Conservation (phyloP, 495 filamentous ascomycete species). For the Trichocladium uniseriatum region DNA sequence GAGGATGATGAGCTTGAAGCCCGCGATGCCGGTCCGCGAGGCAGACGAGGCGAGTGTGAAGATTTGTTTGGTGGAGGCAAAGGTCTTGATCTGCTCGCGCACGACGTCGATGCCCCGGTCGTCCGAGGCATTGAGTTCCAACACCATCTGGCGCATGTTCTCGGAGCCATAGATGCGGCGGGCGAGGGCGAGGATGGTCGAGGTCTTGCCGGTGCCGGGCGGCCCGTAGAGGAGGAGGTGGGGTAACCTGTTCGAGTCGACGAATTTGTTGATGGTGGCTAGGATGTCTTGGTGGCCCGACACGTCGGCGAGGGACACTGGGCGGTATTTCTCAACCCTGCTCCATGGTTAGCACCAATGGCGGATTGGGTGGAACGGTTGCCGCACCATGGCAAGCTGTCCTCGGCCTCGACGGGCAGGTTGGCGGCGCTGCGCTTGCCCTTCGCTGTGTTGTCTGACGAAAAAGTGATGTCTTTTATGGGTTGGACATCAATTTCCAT, state of each 20-base stretch:
- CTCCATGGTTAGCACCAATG: not conserved
- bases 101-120: conserved; percentile 98
- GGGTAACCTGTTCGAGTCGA: conserved; percentile 84
- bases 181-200: conserved; percentile 83
- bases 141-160: conserved; percentile 96
- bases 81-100: conserved; percentile 98
- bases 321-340: conserved; percentile 99
- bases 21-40: conserved; percentile 45
- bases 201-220: conserved; percentile 95
- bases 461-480: conserved; percentile 51
- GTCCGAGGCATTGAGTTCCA: conserved; percentile 94
- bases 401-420: conserved; percentile 85
- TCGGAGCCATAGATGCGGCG: conserved; percentile 83
- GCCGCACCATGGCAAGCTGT: conserved; percentile 82
- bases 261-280: conserved; percentile 92
- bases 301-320: conserved; percentile 79
- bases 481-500: conserved; percentile 73
- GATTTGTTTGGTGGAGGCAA: conserved; percentile 67
- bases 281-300: conserved; percentile 98
- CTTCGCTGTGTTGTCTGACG: conserved; percentile 59
- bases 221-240: conserved; percentile 98
- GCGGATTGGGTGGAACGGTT: not conserved
- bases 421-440: conserved; percentile 88
- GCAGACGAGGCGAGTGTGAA: conserved; percentile 35
- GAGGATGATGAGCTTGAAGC: conserved; percentile 92